Base-by-base conservation (phyloP, 1,284 basidiomycete genomes). In the Papiliotrema flavescens region DNA sequence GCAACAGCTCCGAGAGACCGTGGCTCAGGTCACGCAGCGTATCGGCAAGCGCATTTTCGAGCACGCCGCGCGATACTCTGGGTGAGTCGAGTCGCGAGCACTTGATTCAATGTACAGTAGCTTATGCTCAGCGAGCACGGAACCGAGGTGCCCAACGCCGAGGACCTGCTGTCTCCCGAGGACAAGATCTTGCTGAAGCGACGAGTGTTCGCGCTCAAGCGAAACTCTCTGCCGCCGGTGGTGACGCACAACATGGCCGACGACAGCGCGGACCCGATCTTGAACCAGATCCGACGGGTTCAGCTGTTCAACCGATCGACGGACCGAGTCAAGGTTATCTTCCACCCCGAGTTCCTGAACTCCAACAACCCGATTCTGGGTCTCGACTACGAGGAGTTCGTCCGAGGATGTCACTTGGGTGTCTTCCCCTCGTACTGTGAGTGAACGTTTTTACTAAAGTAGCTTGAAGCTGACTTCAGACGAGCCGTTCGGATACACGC, bases 221-320 rank as follows among this genome's bases (percentile, higher is more conserved):
- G 95, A 60, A 91, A 89, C 79, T 86, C 90, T 22, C 83, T 95
- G 20, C 95, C 95, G 0, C 90, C 95, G 0, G 83, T 98, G 40
- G 88, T 88, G 36, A 98, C 95, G 17, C 95, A 98, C 81, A 98
- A 98, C 79, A 98, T 98, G 94, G 84, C 83, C 32, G 94, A 98
- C 73, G 95, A 98, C 73, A 78, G 81, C 46, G 86, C 80, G 66
- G 95, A 98, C 72, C 95, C 95, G 5, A 91, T 98, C 64, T 78
- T 98, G 52, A 96, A 88, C 79, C 94, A 98, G 75, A 89, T 98
- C 59, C 85, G 95, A 26, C 84, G 90, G 15, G 92, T 96, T 26
- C 87, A 92, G 74, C 80, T 98, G 34, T 97, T 97, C 84, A 97
- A 98, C 77, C 75, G 81, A 37, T 78, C 83, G 22, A 69, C 80